Evolutionary conservation across 345 rosid species (phyloP).

Genomic region (Luvunga scandens): DNA sequence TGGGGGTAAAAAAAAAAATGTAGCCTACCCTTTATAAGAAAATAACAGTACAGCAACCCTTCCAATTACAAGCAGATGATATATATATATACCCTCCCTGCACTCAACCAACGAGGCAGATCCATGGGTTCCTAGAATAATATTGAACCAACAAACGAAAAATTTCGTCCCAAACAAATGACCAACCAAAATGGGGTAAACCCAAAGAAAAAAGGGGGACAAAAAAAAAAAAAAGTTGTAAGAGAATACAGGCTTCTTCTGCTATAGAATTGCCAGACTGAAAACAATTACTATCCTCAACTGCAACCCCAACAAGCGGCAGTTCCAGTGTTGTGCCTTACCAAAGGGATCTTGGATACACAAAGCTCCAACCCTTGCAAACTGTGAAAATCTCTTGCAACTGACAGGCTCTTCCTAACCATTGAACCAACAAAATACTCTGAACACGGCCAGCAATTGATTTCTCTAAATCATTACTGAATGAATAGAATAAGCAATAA

Average conservation of each 20-base stretch:
- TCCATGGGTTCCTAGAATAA: slow-evolving; percentile 13
- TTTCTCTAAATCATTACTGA: slow-evolving; percentile 14
- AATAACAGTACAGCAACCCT: slow-evolving; percentile 4
- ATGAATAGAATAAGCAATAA: slow-evolving; percentile 24
- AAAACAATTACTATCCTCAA: background rate
- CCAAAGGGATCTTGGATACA: slow-evolving; percentile 4
- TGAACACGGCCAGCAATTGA: slow-evolving; percentile 2
- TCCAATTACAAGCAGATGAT: background rate
- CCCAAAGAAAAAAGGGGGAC: background rate
- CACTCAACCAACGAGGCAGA: background rate
- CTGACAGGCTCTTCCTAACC: slow-evolving; percentile 11
- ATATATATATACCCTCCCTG: slow-evolving; percentile 1
- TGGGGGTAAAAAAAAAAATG: background rate
- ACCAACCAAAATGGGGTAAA: background rate
- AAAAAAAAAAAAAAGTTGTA: background rate
- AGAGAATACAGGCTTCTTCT: slow-evolving; percentile 19
- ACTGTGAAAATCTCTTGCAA: background rate
- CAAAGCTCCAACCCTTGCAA: background rate
- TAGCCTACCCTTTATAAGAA: slow-evolving; percentile 10
- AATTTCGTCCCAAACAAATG: background rate
- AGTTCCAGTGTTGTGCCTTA: slow-evolving; percentile 2
- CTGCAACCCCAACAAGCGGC: background rate
- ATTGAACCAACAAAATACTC: slow-evolving; percentile 28
- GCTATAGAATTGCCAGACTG: slow-evolving; percentile 19
- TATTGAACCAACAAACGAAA: background rate